Evolutionary conservation across 23 red algal genomes (phyloP), one percentile per base, ranked within the genome.

Genomic region (Gracilaria domingensis): DNA sequence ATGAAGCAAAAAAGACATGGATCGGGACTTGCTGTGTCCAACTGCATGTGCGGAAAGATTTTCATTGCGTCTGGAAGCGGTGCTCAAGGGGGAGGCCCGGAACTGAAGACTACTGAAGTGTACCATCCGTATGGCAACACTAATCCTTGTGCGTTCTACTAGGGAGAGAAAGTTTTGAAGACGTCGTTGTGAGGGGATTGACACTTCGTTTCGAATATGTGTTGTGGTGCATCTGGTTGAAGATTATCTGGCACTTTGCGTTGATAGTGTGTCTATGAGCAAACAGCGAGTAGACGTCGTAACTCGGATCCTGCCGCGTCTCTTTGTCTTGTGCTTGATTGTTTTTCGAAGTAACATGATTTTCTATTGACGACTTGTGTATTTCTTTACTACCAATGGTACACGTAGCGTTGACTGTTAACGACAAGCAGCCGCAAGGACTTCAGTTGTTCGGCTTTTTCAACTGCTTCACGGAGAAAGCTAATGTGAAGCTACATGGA

Each of bases 11-110:
- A 59, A 7, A 69, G 92, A 36, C 92, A 94, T 40, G 84, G 92
- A 0, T 64, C 83, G 37, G 89, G 89, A 34, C 83, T 88, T 35
- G 92, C 82, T 2, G 74, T 94, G 20, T 57, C 51, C 4, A 61
- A 55, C 38, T 94, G 92, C 74, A 39, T 45, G 20, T 92, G 89
- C 55, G 82, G 92, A 71, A 49, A 81, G 48, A 79, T 88, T n/a
- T 94, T 67, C 54, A 80, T 94, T 48, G 83, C 92, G 47, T 79
- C 71, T 54, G 92, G 92, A 29, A 94, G 92, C 57, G 92, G 92
- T 1, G 38, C 34, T 48, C 83, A 38, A 8, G 92, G 92, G 8
- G 92, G 92, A 13, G 50, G 83, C 12, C 92, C 92, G 30, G 92
- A 94, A 87, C 74, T 94, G n/a, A 80, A 47, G 58, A 87, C 70